phyloP scores from a whole-genome alignment of 805 yeast genomes.

The Limtongia smithiae region DNA sequence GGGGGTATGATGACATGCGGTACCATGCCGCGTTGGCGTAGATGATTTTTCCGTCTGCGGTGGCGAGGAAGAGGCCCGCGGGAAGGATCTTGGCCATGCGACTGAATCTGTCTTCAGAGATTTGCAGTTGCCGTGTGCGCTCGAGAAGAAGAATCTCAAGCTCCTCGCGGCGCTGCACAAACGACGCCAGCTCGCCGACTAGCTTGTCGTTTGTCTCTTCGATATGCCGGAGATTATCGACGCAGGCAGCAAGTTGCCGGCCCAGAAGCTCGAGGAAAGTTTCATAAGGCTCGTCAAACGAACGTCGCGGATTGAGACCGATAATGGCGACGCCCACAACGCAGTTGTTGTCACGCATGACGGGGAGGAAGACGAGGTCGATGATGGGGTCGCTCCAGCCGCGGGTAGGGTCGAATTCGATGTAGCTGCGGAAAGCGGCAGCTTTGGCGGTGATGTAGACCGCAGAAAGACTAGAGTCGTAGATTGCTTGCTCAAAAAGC shows the following conservation, averaged over 20 bases:
- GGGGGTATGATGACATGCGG: conserved; percentile 16
- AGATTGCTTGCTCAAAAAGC: conserved; percentile 25
- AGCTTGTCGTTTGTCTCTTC: conserved; percentile 25
- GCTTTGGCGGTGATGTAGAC: conserved; percentile 19
- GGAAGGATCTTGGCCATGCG: conserved; percentile 28
- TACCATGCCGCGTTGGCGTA: conserved; percentile 30
- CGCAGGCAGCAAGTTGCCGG: conserved; percentile 27
- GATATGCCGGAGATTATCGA: conserved; percentile 22
- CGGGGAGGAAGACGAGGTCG: conserved; percentile 22
- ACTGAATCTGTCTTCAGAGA: conserved; percentile 28
- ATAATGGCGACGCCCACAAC: conserved; percentile 28
- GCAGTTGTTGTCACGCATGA: conserved; percentile 26
- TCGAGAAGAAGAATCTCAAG: conserved; percentile 19
- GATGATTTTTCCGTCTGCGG: conserved; percentile 26
- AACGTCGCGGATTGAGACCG: conserved; percentile 26
- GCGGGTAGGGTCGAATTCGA: conserved; percentile 25
- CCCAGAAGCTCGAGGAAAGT: conserved; percentile 27
- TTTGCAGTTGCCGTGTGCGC: conserved; percentile 20
- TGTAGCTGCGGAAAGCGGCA: conserved; percentile 17
- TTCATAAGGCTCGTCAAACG: conserved; percentile 25
- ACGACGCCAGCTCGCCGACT: conserved; percentile 22
- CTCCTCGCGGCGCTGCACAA: conserved; percentile 15
- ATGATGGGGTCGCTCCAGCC: conserved; percentile 26
- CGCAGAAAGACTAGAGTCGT: conserved; percentile 21
- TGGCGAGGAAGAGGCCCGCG: conserved; percentile 27